phyloP scores from a whole-genome alignment of 495 filamentous ascomycete genomes.

The Penicillium diatomitis region DNA sequence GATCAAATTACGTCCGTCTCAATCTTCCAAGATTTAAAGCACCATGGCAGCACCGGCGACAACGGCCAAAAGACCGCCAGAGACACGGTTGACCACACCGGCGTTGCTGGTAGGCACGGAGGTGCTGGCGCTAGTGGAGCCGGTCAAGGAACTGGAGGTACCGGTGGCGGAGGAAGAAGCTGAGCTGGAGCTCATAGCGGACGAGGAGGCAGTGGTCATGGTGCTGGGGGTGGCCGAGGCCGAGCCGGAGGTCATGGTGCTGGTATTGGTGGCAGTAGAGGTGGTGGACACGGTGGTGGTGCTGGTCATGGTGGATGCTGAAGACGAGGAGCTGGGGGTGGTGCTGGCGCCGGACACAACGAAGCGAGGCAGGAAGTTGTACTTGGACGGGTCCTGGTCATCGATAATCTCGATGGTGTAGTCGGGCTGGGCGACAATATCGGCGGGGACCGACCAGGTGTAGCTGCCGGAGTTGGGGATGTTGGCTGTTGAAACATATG shows the following conservation, averaged over 20 bases:
- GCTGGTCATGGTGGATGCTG: slow-evolving; percentile 25
- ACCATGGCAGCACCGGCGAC: slow-evolving; percentile 25
- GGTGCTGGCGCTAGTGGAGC: slow-evolving; percentile 6
- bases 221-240: slow-evolving; percentile 2
- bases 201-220: slow-evolving; percentile 14
- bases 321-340: slow-evolving; percentile 14
- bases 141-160: slow-evolving; percentile 6
- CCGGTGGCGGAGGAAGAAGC: slow-evolving; percentile 20
- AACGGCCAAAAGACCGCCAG: slow-evolving; percentile 29
- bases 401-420: slow-evolving; percentile 53
- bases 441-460: slow-evolving; percentile 42
- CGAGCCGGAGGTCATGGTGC: background rate
- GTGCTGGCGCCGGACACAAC: slow-evolving; percentile 41
- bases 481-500: slow-evolving; percentile 22
- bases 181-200: slow-evolving; percentile 21
- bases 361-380: slow-evolving; percentile 55
- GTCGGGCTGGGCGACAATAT: slow-evolving; percentile 35
- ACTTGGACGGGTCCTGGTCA: slow-evolving; percentile 30
- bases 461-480: slow-evolving; percentile 50
- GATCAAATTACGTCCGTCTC: too few relatives aligned
- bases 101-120: slow-evolving; percentile 21
- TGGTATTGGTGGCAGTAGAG: slow-evolving; percentile 7
- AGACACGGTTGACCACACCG: slow-evolving; percentile 28
- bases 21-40: slow-evolving; percentile 16
- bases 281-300: slow-evolving; percentile 18